Evolutionary conservation across 2,329 filamentous ascomycete species (phyloP), one percentile per base, ranked within the genome.

Genomic region (Sporothrix euskadiensis): DNA sequence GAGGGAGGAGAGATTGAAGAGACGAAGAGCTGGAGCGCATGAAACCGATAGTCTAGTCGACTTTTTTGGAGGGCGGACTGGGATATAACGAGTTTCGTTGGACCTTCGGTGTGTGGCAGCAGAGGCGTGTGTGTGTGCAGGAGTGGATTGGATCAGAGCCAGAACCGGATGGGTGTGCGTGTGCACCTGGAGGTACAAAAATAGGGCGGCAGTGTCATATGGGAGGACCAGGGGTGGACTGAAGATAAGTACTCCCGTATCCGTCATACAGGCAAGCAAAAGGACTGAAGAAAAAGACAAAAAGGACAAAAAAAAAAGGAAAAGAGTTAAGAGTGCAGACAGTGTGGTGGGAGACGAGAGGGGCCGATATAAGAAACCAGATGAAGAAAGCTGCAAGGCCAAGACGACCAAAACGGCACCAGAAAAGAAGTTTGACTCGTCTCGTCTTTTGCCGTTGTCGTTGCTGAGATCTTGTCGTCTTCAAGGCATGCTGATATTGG

Each of bases 21-120:
- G 54, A 70, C n/a, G 39, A 44, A 44, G 41, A 68, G 47, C 63
- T 44, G 44, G 26, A 70, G 47, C 71, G 71, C 71, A 73, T 69
- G 59, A 66, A 30, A 68, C 47, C 47, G 52, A 61, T 39, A 66
- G 69, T 47, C 26, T 39, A 66, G 69, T 47, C 26, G 69, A 59
- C 39, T 65, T 9, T 56, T 32, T 65, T 14, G 49, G 54, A 69
- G 41, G 68, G 56, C 32, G 73, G 73, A 69, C 44, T 69, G 73
- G 47, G 69, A 71, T 61, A 69, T 63, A 69, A 72, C 39, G 65
- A 70, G 65, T 69, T 63, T 65, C 65, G 73, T 69, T 49, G 65
- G 57, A 56, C 59, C 59, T 72, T 71, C 56, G 71, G 71, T 63
- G 71, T 72, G 65, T 57, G 59, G 71, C 30, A 61, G 56, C 41